A percentile compares a stretch with the other conserved stretches of the same genome.
Evolutionary conservation across 306 rosid species (phyloP).

Genomic region (Prunus mongolica): DNA sequence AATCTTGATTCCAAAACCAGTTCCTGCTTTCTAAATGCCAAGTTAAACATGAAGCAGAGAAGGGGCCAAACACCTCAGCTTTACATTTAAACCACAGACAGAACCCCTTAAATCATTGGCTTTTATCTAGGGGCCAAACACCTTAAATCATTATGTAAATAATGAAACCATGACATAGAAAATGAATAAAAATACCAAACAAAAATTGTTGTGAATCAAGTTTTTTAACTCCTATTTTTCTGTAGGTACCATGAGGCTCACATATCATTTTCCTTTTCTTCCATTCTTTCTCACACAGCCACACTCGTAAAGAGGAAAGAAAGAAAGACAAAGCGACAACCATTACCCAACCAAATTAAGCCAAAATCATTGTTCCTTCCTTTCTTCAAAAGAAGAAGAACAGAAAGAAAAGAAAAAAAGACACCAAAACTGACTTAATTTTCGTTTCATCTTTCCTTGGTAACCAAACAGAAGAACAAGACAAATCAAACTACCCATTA

Average conservation of each 20-base stretch:
- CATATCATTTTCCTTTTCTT: not conserved
- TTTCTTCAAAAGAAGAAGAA: too few species aligned
- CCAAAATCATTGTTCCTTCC: too few species aligned
- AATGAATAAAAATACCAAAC: not conserved
- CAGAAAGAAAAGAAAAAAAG: too few species aligned
- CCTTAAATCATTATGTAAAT: not conserved
- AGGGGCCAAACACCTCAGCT: not conserved
- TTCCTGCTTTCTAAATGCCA: not conserved
- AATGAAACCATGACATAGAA: not conserved
- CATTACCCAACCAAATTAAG: too few species aligned
- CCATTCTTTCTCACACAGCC: not conserved
- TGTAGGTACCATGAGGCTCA: not conserved
- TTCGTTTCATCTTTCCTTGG: too few species aligned
- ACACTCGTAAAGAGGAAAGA: too few species aligned
- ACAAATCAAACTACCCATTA: not conserved
- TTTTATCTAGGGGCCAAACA: not conserved
- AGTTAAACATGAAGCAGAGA: not conserved
- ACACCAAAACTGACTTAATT: too few species aligned
- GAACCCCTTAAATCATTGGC: not conserved
- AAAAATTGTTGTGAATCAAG: not conserved
- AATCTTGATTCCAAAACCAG: not conserved
- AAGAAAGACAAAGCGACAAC: too few species aligned
- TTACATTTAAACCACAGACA: not conserved
- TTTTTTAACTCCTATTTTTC: not conserved
- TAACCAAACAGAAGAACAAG: too few species aligned